These are phyloP conservation scores for Castanea mollissima DNA, from an alignment of 306 rosid species.

Conservation along the genomic window DNA sequence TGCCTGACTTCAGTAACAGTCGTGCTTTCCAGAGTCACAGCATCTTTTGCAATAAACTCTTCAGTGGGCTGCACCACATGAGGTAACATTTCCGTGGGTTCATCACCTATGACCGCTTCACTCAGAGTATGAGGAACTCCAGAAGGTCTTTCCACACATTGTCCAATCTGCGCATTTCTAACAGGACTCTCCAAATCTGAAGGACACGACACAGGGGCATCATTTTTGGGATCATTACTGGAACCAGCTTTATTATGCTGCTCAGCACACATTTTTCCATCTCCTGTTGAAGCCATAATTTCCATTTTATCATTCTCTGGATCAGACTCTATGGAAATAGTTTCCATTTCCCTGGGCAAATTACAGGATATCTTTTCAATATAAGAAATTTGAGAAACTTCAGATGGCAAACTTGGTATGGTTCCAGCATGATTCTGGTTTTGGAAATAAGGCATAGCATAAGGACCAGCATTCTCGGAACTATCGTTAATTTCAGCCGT, in stretches of 20 bases:
- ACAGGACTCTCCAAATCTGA: slow-evolving; percentile 22
- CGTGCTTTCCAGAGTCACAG: slow-evolving; percentile 11
- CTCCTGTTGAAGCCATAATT: slow-evolving; percentile 4
- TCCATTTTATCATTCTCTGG: slow-evolving; percentile 15
- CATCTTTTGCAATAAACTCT: slow-evolving; percentile 8
- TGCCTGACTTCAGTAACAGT: slow-evolving; percentile 20
- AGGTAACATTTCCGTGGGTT: slow-evolving; percentile 7
- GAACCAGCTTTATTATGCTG: not conserved
- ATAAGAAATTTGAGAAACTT: slow-evolving; percentile 12
- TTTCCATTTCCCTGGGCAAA: slow-evolving; percentile 21
- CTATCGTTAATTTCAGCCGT: not conserved
- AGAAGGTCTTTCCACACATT: not conserved
- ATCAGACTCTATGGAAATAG: slow-evolving; percentile 11
- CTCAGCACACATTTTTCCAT: slow-evolving; percentile 12
- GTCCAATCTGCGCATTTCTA: slow-evolving; percentile 8
- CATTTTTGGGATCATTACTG: slow-evolving; percentile 4
- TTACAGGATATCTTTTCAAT: slow-evolving; percentile 12
- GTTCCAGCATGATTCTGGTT: slow-evolving; percentile 20
- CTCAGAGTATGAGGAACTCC: slow-evolving; percentile 22
- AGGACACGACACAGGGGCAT: slow-evolving; percentile 9
- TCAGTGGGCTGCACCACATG: slow-evolving; percentile 14
- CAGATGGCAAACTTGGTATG: not conserved
- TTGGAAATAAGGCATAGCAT: slow-evolving; percentile 22
- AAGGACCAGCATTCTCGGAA: slow-evolving; percentile 13
- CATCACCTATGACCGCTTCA: slow-evolving; percentile 13